Base-by-base conservation (phyloP, 2,329 filamentous ascomycete genomes). In the Botryotinia globosa region DNA sequence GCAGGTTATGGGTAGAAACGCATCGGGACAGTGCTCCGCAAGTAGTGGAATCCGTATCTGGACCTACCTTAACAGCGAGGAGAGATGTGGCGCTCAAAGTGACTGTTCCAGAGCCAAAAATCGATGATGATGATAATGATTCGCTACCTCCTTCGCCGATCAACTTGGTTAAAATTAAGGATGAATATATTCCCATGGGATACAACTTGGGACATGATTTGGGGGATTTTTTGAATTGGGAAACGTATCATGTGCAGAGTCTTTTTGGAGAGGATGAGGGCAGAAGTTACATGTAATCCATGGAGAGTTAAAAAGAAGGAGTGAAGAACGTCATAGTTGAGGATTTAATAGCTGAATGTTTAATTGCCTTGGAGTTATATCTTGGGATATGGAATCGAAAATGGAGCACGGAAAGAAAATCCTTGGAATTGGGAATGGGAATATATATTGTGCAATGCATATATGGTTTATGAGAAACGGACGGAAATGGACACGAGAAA, bases 121-220 rank as follows among this genome's bases (percentile, higher is more conserved):
- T 56, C 32, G 48, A 62, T 32, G 51, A 72, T 29, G 69, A 59
- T 7, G 61, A 66, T 37, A 37, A 67, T 61, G 70, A 72, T 68
- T 59, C 48, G 69, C 48, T 77, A 34, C 78, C 78, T 14, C 74
- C 74, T 5, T 78, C 76, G 68, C 77, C 79, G 14, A 77, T 79
- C 20, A 74, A 78, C 61, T 37, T 77, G 8, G 69, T 75, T 1
- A 44, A 73, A 32, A 66, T 48, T 22, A 74, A 71, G 34, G 74
- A 76, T 51, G 82, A 83, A 69, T 78, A 83, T 16, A 84, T 87
- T 70, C 86, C 87, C 0, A 89, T 90, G 88, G 87, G 87, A 0
- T 89, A 86, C 77, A 90, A 90, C 75, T 82, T 90, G 3, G 84
- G 85, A 18, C 86, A 89, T 74, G 88, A 90, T 77, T 78, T 90